Conservation (phyloP, 106 monocot species). For the Dendrobium huoshanense region DNA sequence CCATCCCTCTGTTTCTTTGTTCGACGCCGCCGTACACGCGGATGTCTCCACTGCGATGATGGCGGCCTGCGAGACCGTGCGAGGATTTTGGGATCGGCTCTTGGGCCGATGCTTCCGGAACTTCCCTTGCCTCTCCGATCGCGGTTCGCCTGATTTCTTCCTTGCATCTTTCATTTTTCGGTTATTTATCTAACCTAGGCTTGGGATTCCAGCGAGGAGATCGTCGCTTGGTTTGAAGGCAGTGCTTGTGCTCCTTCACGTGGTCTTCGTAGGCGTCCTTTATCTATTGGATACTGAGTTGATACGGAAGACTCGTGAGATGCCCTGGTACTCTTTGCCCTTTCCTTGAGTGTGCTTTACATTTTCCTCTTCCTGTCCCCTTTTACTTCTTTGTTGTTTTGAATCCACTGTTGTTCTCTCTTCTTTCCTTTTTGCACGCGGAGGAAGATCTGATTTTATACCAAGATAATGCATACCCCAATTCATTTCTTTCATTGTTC, state of each 20-base stretch:
- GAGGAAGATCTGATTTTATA: not conserved
- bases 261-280: constrained; percentile 39
- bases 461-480: not conserved
- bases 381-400: not conserved
- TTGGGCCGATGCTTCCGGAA: constrained; percentile 8
- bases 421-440: not conserved
- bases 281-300: constrained; percentile 51
- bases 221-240: constrained; percentile 37
- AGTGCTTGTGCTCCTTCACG: constrained; percentile 45
- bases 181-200: not conserved
- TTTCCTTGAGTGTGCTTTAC: not conserved
- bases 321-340: constrained; percentile 36
- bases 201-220: constrained; percentile 40
- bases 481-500: not conserved
- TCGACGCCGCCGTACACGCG: no score
- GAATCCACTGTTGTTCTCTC: not conserved
- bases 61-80: constrained; percentile 2
- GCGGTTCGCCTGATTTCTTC: not conserved
- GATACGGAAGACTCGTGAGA: constrained; percentile 21
- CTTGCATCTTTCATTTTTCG: not conserved
- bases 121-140: constrained; percentile 17
- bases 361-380: not conserved
- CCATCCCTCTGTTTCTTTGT: no score
- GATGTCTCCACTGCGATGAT: not conserved
- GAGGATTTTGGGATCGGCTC: not conserved